Base-by-base conservation (phyloP, 768 basidiomycete genomes). In the Leccinum ochraceum region DNA sequence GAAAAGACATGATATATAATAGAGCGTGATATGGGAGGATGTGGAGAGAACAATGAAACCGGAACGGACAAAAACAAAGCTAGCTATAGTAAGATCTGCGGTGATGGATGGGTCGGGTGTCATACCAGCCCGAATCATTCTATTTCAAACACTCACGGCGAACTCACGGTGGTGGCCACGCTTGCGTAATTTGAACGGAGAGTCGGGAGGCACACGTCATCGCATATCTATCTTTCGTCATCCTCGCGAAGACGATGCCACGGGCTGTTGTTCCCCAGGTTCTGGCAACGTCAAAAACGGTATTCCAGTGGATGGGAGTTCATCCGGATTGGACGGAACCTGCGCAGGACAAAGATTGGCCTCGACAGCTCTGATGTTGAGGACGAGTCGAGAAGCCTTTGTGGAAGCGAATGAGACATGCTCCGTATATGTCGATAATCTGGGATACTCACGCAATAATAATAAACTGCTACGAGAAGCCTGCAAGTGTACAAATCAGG, bases 361-460 rank as follows among this genome's bases (percentile, higher is more conserved):
- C 6, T 63, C 54, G 1, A 57, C 59, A 14, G 16, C 61, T 55
- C 63, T 66, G 49, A 67, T 49, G 30, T 69, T 69, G 46, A 68
- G 54, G 8, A 69, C 48, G 22, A 68, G 65, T 14, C 67, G 65
- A 17, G 68, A 69, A 11, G 63, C 63, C 66, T 67, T 53, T 42
- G 7, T 2, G 9, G 28, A 56, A 30, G 34, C 26, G 32, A 50
- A 34, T 63, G 13, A 53, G 24, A 39, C 42, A 51, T 4, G 8
- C 8, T 2, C 22, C 11, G 8, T 13, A 32, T 49, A 51, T 22
- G 16, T 11, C 13, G 44, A 26, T 49, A 24, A 24, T 24, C 24
- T 14, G 1, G 7, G 2, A 22, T 60, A 65, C 69, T 57, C 59
- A 69, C 68, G 20, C 68, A 70, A 28, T 65, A 68, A 0, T 66